Base-by-base conservation (phyloP, 2,329 filamentous ascomycete genomes). In the Hypoxylon sp. region DNA sequence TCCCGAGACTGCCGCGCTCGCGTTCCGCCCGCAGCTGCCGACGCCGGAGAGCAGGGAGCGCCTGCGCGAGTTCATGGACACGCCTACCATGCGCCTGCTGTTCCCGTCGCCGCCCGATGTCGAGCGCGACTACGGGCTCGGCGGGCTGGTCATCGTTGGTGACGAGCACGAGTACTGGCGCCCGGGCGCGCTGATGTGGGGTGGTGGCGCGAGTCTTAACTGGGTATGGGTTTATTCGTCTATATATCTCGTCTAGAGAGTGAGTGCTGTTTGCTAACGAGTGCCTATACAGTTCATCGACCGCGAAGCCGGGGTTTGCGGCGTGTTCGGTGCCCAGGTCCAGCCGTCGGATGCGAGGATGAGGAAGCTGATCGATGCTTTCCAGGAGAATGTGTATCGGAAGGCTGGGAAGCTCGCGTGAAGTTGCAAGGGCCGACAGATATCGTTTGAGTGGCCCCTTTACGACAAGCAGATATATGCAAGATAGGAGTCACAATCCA, bases 21-120 rank as follows among this genome's bases (percentile, higher is more conserved):
- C 85, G 70, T 84, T 84, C 62, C 63, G 71, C 48, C 74, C 81
- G 0, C 82, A 82, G 45, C 74, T 85, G 45, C 74, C 85, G 0
- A 70, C 62, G 3, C 65, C 40, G 37, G 64, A n/a, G 62, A 64
- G 37, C 33, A 66, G 43, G 58, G 17, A 40, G 40, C n/a, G 63
- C 55, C 56, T 70, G 13, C 55, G 72, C 15, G 67, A 67, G 33
- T 62, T 64, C 9, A 72, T 74, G 49, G 64, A 71, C 17, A 20
- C 61, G 18, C 60, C 68, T 1, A 58, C 58, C 0, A 58, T 61
- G 21, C 72, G 70, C 66, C 48, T 65, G 31, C 64, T 72, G 31
- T 71, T 73, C 35, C 52, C 64, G 35, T 67, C 74, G 55, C 68
- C 60, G n/a, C 63, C 73, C 53, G 68, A 75, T 6, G 70, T 67